Conservation (phyloP, 2,329 filamentous ascomycete genomes). For the Erysiphe neolycopersici region DNA sequence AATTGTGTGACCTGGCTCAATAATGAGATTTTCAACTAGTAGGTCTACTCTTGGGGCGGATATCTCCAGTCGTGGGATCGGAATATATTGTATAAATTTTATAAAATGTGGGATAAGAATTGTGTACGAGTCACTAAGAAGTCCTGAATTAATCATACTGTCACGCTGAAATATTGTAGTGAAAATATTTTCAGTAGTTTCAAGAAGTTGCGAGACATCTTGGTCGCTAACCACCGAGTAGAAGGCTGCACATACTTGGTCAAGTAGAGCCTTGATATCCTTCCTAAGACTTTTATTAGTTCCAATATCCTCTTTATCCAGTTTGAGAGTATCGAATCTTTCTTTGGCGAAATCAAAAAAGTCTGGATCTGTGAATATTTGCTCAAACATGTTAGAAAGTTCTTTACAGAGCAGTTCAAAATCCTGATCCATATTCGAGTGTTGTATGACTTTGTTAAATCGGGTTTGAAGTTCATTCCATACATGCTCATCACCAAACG, state of each 20-base stretch:
- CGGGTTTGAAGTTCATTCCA: slow-evolving; percentile 51
- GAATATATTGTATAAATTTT: slow-evolving; percentile 57
- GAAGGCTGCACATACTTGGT: slow-evolving; percentile 40
- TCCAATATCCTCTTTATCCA: slow-evolving; percentile 33
- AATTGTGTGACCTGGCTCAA: slow-evolving; percentile 65
- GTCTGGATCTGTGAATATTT: slow-evolving; percentile 58
- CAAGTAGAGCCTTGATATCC: slow-evolving; percentile 46
- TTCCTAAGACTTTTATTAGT: slow-evolving; percentile 39
- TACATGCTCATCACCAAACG: slow-evolving; percentile 44
- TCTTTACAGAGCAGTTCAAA: slow-evolving; percentile 57
- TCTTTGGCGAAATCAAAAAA: slow-evolving; percentile 50
- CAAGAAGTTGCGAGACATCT: slow-evolving; percentile 41
- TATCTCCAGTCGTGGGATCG: slow-evolving; percentile 73
- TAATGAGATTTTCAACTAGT: slow-evolving; percentile 66
- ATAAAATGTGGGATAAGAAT: slow-evolving; percentile 59
- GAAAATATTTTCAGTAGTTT: slow-evolving; percentile 39
- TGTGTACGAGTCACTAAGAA: slow-evolving; percentile 50
- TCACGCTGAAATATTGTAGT: slow-evolving; percentile 40
- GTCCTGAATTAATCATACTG: slow-evolving; percentile 32
- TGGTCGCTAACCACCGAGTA: slow-evolving; percentile 42
- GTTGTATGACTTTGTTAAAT: slow-evolving; percentile 43
- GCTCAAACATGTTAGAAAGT: slow-evolving; percentile 46
- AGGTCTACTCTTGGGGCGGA: slow-evolving; percentile 63
- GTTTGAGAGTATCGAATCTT: slow-evolving; percentile 23
- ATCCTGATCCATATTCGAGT: slow-evolving; percentile 51